Evolutionary conservation across 2,329 filamentous ascomycete genomes (phyloP).

Genomic region (Colletotrichum sp.): DNA sequence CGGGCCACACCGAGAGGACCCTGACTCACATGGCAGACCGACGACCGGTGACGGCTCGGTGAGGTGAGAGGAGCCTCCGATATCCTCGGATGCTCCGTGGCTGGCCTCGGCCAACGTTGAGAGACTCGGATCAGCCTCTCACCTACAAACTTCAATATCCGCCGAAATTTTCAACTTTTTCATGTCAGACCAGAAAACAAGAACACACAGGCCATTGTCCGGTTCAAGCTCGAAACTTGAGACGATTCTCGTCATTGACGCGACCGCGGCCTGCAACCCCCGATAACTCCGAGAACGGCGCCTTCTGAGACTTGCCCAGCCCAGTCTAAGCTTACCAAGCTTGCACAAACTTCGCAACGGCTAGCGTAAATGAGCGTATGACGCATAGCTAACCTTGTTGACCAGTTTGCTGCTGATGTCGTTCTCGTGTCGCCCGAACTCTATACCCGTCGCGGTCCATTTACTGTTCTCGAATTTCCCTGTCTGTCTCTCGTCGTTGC

Average conservation of each 20-base stretch:
- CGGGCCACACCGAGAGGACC: not conserved
- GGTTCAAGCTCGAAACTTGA: not conserved
- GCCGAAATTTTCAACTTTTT: not conserved
- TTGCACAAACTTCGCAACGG: not conserved
- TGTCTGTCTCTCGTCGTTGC: not conserved
- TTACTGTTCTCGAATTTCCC: not conserved
- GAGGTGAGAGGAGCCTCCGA: not conserved
- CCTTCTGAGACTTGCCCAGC: not conserved
- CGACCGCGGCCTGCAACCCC: not conserved
- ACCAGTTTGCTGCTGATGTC: not conserved
- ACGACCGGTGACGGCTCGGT: not conserved
- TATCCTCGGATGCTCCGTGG: not conserved
- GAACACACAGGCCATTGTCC: not conserved
- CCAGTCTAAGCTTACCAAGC: not conserved
- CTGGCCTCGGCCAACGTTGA: not conserved
- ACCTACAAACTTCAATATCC: not conserved
- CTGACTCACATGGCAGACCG: not conserved
- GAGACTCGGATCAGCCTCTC: not conserved
- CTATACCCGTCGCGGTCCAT: not conserved
- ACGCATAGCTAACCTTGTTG: not conserved
- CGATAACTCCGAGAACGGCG: conserved; percentile 4
- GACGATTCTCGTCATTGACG: not conserved
- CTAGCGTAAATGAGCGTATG: not conserved
- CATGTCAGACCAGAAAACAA: not conserved
- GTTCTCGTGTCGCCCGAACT: not conserved